Conservation (phyloP, 345 rosid genomes). For the Cardamine occulta region DNA sequence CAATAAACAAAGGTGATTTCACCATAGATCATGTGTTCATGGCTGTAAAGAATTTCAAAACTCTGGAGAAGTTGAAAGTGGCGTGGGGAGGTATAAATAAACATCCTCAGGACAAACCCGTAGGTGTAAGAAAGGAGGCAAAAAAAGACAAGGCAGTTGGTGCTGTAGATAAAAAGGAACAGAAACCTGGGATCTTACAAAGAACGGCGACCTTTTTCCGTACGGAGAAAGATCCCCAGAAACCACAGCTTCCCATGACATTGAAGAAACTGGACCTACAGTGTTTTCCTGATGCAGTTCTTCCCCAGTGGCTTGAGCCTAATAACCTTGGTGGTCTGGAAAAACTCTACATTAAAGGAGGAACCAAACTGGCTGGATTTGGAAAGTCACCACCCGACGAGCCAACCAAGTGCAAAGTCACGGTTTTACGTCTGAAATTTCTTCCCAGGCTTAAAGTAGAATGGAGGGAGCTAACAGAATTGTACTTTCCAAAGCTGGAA, state of each 20-base stretch:
- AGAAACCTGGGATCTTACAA: too few relatives aligned
- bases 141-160: not conserved
- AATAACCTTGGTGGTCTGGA: not conserved
- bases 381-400: not conserved
- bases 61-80: slow-evolving; percentile 44
- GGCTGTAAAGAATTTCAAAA: not conserved
- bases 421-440: slow-evolving; percentile 41
- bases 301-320: slow-evolving; percentile 41
- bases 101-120: not conserved
- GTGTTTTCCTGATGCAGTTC: slow-evolving; percentile 34
- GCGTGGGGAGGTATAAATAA: slow-evolving; percentile 48
- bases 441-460: slow-evolving; percentile 40
- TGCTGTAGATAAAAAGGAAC: too few relatives aligned
- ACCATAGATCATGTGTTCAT: not conserved
- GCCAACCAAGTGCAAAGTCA: not conserved
- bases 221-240: too few relatives aligned
- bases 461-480: slow-evolving; percentile 29
- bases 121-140: not conserved
- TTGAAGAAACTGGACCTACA: slow-evolving; percentile 52
- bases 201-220: not conserved
- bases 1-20: slow-evolving; percentile 22
- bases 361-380: slow-evolving; percentile 35
- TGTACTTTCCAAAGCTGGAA: slow-evolving; percentile 25
- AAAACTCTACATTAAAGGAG: slow-evolving; percentile 50
- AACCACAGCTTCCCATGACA: not conserved